Evolutionary conservation across 2,329 filamentous ascomycete species (phyloP).

Genomic region (Dactylellina cionopaga): DNA sequence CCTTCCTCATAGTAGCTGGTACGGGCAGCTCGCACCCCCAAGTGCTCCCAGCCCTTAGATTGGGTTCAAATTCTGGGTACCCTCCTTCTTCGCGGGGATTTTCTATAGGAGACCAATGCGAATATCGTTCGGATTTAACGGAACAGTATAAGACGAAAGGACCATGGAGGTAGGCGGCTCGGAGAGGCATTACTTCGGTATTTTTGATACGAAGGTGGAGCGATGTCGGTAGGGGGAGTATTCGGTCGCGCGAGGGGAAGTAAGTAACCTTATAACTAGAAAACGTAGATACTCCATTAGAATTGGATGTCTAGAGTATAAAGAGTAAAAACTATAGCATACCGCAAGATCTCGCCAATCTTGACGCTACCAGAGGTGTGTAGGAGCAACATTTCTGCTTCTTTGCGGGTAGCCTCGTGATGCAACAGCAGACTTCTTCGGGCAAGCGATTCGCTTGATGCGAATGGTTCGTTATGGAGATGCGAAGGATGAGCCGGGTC

Average conservation of each 20-base stretch:
- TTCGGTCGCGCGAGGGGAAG: conserved; percentile 85
- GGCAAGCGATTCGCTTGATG: conserved; percentile 28
- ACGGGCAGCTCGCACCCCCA: conserved; percentile 85
- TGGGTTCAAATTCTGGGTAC: conserved; percentile 87
- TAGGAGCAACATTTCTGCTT: conserved; percentile 78
- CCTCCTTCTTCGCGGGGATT: conserved; percentile 68
- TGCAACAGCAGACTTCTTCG: conserved; percentile 33
- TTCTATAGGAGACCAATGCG: conserved; percentile 60
- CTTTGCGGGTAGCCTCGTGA: conserved; percentile 41
- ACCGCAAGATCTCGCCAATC: conserved; percentile 92
- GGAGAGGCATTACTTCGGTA: conserved; percentile 85
- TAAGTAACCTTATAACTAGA: conserved; percentile 83
- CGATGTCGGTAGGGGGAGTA: conserved; percentile 82
- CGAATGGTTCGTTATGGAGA: conserved; percentile 29
- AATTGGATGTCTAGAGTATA: background rate
- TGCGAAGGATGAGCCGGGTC: conserved; percentile 43
- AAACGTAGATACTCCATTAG: background rate
- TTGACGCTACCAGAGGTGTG: conserved; percentile 92
- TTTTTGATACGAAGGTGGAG: conserved; percentile 91
- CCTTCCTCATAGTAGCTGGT: conserved; percentile 77
- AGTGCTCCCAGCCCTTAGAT: conserved; percentile 89
- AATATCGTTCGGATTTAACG: conserved; percentile 59
- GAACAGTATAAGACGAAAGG: conserved; percentile 91
- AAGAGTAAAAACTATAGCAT: conserved; percentile 59
- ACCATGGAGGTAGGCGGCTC: conserved; percentile 94